These are phyloP conservation scores for Urtica urens DNA, from an alignment of 306 rosid species.

Conservation along the genomic window DNA sequence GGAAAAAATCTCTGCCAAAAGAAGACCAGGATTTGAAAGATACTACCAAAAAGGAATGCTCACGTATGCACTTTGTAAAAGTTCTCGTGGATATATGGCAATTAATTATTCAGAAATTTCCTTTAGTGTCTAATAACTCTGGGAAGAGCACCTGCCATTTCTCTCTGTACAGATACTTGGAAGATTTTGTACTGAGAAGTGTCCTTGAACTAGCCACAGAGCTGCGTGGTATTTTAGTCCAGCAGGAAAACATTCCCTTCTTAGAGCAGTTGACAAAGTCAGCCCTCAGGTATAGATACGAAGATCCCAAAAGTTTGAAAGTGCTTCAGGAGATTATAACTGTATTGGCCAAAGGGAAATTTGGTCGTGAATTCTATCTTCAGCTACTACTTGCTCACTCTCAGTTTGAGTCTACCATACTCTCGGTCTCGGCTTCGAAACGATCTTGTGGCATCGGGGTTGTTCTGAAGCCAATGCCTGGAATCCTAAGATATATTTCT, in stretches of 20 bases:
- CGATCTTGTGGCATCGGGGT: slow-evolving; percentile 35
- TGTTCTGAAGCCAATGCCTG: slow-evolving; percentile 53
- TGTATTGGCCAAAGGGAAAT: slow-evolving; percentile 41
- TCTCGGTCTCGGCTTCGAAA: slow-evolving; percentile 29
- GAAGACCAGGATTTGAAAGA: slow-evolving; percentile 29
- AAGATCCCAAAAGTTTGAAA: slow-evolving; percentile 53
- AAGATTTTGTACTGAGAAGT: slow-evolving; percentile 41
- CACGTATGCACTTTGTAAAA: slow-evolving; percentile 35
- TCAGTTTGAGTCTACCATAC: slow-evolving; percentile 63
- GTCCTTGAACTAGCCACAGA: slow-evolving; percentile 41
- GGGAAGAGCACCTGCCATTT: slow-evolving; percentile 24
- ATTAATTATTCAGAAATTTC: slow-evolving; percentile 38
- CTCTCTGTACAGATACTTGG: slow-evolving; percentile 44
- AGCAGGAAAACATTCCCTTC: slow-evolving; percentile 44
- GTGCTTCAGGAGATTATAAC: slow-evolving; percentile 36
- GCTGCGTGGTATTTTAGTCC: slow-evolving; percentile 42
- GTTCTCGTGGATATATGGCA: slow-evolving; percentile 65
- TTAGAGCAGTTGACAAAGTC: slow-evolving; percentile 52
- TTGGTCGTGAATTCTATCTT: slow-evolving; percentile 44
- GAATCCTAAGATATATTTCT: slow-evolving; percentile 56
- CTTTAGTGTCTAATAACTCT: slow-evolving; percentile 32
- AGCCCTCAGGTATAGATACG: slow-evolving; percentile 65
- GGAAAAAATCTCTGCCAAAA: slow-evolving; percentile 10
- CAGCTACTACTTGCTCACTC: slow-evolving; percentile 77
- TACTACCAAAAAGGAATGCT: slow-evolving; percentile 23